Percentiles rank a stretch among this genome's conserved stretches.
phyloP scores from a whole-genome alignment of 441 rosid species.

The Populus hybrid region DNA sequence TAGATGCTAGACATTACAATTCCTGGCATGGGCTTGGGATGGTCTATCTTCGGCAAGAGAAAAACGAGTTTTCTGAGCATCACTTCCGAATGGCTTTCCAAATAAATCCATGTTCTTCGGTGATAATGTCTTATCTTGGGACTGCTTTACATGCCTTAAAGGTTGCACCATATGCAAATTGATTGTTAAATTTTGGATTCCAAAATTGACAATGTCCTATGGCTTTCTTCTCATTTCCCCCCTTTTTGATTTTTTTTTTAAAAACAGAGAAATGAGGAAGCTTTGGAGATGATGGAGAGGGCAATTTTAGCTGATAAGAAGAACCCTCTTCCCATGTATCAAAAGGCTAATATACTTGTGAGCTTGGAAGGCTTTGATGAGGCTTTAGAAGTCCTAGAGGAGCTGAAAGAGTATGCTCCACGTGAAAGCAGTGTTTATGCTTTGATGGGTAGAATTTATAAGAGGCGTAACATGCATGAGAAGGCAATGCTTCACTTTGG shows the following conservation, averaged over 20 bases:
- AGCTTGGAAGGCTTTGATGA: constrained; percentile 73
- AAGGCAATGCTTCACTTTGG: constrained; percentile 96
- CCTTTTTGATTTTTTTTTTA: neutral
- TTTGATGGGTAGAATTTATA: constrained; percentile 88
- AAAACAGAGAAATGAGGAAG: constrained; percentile 81
- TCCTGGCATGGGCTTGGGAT: constrained; percentile 98
- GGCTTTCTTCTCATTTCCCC: constrained; percentile 7
- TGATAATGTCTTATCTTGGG: constrained; percentile 93
- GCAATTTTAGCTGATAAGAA: constrained; percentile 87
- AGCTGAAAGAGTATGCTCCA: constrained; percentile 92
- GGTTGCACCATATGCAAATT: constrained; percentile 38
- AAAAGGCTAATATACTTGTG: constrained; percentile 91
- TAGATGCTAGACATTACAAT: constrained; percentile 92
- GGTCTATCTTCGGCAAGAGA: constrained; percentile 94
- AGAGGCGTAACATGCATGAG: constrained; percentile 68
- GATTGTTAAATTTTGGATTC: constrained; percentile 1
- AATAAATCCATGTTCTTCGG: constrained; percentile 90
- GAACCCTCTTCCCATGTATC: constrained; percentile 98
- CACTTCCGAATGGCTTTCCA: constrained; percentile 85
- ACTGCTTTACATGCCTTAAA: constrained; percentile 81
- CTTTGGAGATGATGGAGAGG: constrained; percentile 84
- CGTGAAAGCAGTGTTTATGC: constrained; percentile 93
- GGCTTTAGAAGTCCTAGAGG: constrained; percentile 89
- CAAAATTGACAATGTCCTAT: neutral
- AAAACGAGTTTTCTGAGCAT: constrained; percentile 91